A percentile compares a stretch with the other conserved stretches of the same genome.
Conservation (phyloP, 768 basidiomycete species). For the Podaxis rugospora region DNA sequence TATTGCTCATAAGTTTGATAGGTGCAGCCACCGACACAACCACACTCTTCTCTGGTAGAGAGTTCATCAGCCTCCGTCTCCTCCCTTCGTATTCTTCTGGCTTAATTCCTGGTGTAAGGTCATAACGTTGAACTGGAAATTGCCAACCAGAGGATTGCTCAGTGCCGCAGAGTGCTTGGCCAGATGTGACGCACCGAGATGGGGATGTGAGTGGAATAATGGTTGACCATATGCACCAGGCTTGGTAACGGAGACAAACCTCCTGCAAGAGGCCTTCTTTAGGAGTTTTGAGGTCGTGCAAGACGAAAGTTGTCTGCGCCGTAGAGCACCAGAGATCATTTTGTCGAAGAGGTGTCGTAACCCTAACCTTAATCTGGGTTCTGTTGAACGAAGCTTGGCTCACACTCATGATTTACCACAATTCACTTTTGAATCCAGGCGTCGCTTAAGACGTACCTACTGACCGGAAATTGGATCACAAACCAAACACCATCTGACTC, state of each 20-base stretch:
- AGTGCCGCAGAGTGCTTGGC: background rate
- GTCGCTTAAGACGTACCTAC: background rate
- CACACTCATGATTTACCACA: background rate
- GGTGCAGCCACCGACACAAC: slow-evolving; percentile 78
- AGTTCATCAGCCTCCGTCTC: slow-evolving; percentile 64
- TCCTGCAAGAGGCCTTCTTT: background rate
- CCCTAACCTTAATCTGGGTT: slow-evolving; percentile 10
- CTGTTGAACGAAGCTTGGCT: background rate
- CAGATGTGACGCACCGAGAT: slow-evolving; percentile 49
- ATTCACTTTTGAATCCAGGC: background rate
- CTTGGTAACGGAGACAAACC: slow-evolving; percentile 33
- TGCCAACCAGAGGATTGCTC: background rate
- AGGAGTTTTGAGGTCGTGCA: background rate
- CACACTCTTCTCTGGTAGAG: slow-evolving; percentile 64
- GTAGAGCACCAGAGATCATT: slow-evolving; percentile 3
- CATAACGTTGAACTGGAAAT: slow-evolving; percentile 47
- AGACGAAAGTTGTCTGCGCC: slow-evolving; percentile 1
- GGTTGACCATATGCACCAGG: slow-evolving; percentile 83
- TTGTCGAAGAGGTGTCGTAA: background rate
- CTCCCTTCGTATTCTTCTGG: slow-evolving; percentile 73
- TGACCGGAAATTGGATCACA: background rate
- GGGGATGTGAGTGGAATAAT: slow-evolving; percentile 71
- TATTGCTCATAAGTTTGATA: slow-evolving; percentile 81
- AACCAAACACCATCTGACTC: background rate
- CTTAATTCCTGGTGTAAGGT: slow-evolving; percentile 82